phyloP scores from a whole-genome alignment of 2,329 filamentous ascomycete species.

The Xylaria sp. region DNA sequence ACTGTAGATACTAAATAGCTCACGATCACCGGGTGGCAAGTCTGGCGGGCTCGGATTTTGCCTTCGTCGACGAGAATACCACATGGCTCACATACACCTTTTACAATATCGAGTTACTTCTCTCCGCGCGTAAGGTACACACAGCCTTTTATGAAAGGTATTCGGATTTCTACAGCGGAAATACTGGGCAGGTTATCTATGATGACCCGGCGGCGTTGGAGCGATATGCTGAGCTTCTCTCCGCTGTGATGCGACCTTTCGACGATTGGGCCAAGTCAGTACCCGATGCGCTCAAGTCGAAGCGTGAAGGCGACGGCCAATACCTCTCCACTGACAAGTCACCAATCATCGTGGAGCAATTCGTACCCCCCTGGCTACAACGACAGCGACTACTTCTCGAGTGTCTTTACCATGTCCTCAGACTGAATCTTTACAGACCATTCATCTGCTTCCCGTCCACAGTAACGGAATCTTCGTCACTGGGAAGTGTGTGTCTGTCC shows the following conservation, averaged over 20 bases:
- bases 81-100: slow-evolving; percentile 55
- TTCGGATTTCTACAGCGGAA: slow-evolving; percentile 44
- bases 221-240: slow-evolving; percentile 41
- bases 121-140: slow-evolving; percentile 50
- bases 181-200: slow-evolving; percentile 38
- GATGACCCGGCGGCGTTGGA: slow-evolving; percentile 47
- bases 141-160: slow-evolving; percentile 53
- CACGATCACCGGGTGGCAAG: slow-evolving; percentile 50
- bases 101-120: slow-evolving; percentile 52
- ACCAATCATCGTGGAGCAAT: slow-evolving; percentile 50
- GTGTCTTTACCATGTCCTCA: slow-evolving; percentile 54
- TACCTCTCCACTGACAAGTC: slow-evolving; percentile 52
- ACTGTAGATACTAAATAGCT: slow-evolving; percentile 20
- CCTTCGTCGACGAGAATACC: slow-evolving; percentile 48
- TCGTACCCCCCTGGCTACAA: slow-evolving; percentile 55
- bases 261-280: slow-evolving; percentile 52
- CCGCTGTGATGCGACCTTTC: slow-evolving; percentile 43
- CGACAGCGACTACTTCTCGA: slow-evolving; percentile 57
- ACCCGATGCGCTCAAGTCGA: slow-evolving; percentile 52
- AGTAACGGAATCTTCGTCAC: slow-evolving; percentile 23
- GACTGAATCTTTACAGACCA: slow-evolving; percentile 53
- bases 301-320: slow-evolving; percentile 46
- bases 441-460: slow-evolving; percentile 53
- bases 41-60: slow-evolving; percentile 49
- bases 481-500: slow-evolving; percentile 32